Evolutionary conservation across 257 asterid genomes (phyloP).

Genomic region (Lantana camara): DNA sequence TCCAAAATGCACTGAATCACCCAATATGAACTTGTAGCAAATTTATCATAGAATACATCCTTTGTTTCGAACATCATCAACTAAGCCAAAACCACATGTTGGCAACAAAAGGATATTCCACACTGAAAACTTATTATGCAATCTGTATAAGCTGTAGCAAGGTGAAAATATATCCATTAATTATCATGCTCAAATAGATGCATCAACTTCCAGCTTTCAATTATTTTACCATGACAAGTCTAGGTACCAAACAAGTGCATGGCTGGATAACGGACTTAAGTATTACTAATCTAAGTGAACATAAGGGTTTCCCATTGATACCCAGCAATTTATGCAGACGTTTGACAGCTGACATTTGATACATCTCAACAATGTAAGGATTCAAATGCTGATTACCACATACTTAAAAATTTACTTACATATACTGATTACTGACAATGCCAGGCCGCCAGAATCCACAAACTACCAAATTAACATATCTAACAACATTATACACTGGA

Average conservation of each 20-base stretch:
- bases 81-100: neutral
- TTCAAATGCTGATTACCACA: neutral
- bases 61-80: neutral
- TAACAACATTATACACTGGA: neutral
- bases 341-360: too few species aligned
- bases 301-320: neutral
- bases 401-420: neutral
- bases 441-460: neutral
- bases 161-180: neutral
- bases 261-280: neutral
- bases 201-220: constrained; percentile 15
- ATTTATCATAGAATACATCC: neutral
- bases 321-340: neutral
- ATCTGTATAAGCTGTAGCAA: neutral
- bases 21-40: neutral
- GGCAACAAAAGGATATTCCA: constrained; percentile 3
- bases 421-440: too few species aligned
- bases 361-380: neutral
- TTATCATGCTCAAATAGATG: constrained; percentile 9
- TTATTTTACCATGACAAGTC: constrained; percentile 4
- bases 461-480: neutral
- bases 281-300: neutral
- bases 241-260: constrained; percentile 11
- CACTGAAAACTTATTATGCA: neutral
- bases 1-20: constrained; percentile 13